Percentiles rank a stretch among this genome's conserved stretches.
Conservation (phyloP, 257 asterid genomes). For the Solanum paucissectum region DNA sequence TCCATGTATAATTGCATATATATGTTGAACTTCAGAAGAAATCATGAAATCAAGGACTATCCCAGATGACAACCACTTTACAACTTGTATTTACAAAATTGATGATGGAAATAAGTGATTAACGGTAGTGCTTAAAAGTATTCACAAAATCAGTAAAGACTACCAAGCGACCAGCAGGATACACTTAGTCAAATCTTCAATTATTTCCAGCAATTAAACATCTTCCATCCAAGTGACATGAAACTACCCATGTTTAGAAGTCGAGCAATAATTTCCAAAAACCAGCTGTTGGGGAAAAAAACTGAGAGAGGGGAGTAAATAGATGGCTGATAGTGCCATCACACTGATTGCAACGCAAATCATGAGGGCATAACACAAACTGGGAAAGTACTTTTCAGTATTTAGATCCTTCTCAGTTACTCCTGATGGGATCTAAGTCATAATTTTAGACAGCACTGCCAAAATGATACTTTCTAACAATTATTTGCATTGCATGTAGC, state of each 20-base stretch:
- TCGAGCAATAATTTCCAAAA: neutral
- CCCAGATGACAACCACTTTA: neutral
- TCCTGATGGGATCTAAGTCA: neutral
- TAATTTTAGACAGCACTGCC: neutral
- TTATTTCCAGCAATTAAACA: neutral
- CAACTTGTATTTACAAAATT: neutral
- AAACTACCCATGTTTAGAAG: neutral
- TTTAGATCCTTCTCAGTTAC: neutral
- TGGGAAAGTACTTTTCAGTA: neutral
- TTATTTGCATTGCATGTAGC: neutral
- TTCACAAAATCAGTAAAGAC: neutral
- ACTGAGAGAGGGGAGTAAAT: neutral
- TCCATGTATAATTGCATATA: neutral
- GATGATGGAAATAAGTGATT: neutral
- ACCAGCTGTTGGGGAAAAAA: neutral
- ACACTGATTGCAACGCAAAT: neutral
- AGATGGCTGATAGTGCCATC: neutral
- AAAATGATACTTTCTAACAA: neutral
- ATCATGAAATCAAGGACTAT: neutral
- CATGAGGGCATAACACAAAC: neutral
- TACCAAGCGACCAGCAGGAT: neutral
- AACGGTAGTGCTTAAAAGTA: neutral
- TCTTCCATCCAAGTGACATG: neutral
- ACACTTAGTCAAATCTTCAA: neutral
- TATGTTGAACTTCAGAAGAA: neutral